A percentile compares a stretch with the other conserved stretches of the same genome.
phyloP scores from a whole-genome alignment of 306 rosid genomes.

The Fagus crenata region DNA sequence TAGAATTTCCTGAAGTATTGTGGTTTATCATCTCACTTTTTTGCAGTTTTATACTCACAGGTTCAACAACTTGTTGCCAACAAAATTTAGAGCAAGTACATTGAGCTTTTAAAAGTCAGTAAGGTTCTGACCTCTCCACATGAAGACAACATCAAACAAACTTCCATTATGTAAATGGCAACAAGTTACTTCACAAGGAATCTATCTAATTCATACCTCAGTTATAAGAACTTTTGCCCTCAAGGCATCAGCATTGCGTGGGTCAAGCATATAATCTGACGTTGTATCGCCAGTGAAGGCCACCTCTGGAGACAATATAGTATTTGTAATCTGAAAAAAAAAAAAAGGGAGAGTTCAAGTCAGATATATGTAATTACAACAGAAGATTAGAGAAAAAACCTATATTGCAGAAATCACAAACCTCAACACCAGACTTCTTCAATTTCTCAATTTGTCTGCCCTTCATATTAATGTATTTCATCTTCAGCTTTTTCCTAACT shows the following conservation, averaged over 20 bases:
- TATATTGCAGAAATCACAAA: slow-evolving; percentile 38
- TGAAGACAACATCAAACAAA: not conserved
- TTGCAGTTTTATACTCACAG: not conserved
- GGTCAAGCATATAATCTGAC: slow-evolving; percentile 84
- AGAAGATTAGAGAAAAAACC: slow-evolving; percentile 19
- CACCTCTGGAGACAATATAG: slow-evolving; percentile 83
- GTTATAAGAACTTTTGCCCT: slow-evolving; percentile 96
- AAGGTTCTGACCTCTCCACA: slow-evolving; percentile 1
- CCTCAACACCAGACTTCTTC: slow-evolving; percentile 92
- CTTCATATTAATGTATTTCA: slow-evolving; percentile 77
- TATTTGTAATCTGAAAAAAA: slow-evolving; percentile 75
- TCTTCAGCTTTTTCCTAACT: slow-evolving; percentile 87
- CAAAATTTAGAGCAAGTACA: not conserved
- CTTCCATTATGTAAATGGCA: not conserved
- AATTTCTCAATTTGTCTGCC: slow-evolving; percentile 94
- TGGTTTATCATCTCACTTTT: not conserved
- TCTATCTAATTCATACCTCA: slow-evolving; percentile 52
- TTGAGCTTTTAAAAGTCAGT: not conserved
- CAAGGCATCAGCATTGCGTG: slow-evolving; percentile 91
- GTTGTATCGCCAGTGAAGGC: slow-evolving; percentile 97
- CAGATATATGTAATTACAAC: slow-evolving; percentile 23
- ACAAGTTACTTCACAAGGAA: slow-evolving; percentile 5
- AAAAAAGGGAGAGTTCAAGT: slow-evolving; percentile 35
- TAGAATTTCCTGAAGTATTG: not conserved
- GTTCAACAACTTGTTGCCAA: not conserved